Conservation (phyloP, 805 yeast genomes). For the Pichia cephalocereana region DNA sequence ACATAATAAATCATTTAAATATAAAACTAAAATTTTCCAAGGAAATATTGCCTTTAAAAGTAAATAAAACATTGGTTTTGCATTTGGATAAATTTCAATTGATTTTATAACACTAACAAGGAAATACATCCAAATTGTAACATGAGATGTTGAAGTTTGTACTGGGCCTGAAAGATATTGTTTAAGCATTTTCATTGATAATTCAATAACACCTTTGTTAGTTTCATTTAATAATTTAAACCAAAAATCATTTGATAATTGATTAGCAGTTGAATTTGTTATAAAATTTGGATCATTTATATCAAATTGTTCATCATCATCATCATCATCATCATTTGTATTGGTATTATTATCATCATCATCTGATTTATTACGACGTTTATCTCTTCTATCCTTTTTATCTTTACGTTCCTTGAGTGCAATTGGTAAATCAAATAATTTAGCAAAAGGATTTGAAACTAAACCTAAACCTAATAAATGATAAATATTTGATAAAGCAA, state of each 20-base stretch:
- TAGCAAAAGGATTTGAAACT: constrained; percentile 66
- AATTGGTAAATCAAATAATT: constrained; percentile 61
- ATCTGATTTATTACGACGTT: constrained; percentile 35
- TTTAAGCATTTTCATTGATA: constrained; percentile 58
- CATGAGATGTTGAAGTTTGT: constrained; percentile 62
- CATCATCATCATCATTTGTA: neutral
- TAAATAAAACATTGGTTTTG: constrained; percentile 40
- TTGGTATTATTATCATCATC: neutral
- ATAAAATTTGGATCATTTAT: constrained; percentile 17
- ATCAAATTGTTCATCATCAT: neutral
- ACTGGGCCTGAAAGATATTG: constrained; percentile 65
- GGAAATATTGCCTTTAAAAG: constrained; percentile 53
- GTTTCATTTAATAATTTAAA: constrained; percentile 43
- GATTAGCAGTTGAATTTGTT: constrained; percentile 20
- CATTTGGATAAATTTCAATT: constrained; percentile 33
- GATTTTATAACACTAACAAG: constrained; percentile 56
- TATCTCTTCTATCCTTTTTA: constrained; percentile 57
- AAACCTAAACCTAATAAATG: constrained; percentile 76
- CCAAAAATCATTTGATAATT: constrained; percentile 39
- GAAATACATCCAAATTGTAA: constrained; percentile 70
- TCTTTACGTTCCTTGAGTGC: constrained; percentile 64
- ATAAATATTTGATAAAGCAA: constrained; percentile 67
- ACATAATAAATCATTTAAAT: constrained; percentile 49
- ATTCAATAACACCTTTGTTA: constrained; percentile 56
- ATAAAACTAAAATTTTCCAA: constrained; percentile 56